Evolutionary conservation across 2,329 filamentous ascomycete species (phyloP).

Genomic region (Lecanicillium sp.): DNA sequence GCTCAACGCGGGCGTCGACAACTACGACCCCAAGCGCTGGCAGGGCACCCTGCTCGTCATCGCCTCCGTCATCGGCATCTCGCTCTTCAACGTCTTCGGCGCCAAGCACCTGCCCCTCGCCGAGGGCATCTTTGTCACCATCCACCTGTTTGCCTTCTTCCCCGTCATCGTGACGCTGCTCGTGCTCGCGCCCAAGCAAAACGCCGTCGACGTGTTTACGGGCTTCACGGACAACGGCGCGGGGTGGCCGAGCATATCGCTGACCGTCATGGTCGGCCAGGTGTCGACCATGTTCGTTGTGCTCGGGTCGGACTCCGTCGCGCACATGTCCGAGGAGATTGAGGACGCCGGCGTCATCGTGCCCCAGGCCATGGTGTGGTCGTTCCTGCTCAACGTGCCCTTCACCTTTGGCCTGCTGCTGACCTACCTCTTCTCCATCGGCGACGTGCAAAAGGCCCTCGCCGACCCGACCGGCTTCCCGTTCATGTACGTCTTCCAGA

Average conservation of each 20-base stretch:
- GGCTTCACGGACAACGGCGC: conserved; percentile 18
- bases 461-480: conserved; percentile 8
- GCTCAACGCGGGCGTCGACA: conserved; percentile 28
- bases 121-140: conserved; percentile 15
- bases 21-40: conserved; percentile 26
- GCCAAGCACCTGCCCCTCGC: conserved; percentile 14
- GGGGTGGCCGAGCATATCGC: conserved; percentile 14
- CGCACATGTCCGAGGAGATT: conserved; percentile 18
- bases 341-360: conserved; percentile 14
- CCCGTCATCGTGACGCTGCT: conserved; percentile 16
- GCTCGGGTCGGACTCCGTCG: conserved; percentile 16
- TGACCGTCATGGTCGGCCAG: conserved; percentile 17
- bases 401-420: conserved; percentile 11
- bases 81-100: conserved; percentile 14
- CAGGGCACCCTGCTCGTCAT: conserved; percentile 16
- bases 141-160: conserved; percentile 16
- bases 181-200: conserved; percentile 15
- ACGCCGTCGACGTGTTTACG: conserved; percentile 14
- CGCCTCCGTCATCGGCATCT: conserved; percentile 5
- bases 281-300: conserved; percentile 13
- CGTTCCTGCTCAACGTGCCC: conserved; percentile 6
- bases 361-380: conserved; percentile 13
- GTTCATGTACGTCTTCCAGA: conserved; percentile 13
- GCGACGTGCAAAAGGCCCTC: conserved; percentile 7
- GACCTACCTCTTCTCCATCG: conserved; percentile 12